Evolutionary conservation across 306 rosid species (phyloP), one percentile per base, ranked within the genome.

Genomic region (Aeschynomene evenia): DNA sequence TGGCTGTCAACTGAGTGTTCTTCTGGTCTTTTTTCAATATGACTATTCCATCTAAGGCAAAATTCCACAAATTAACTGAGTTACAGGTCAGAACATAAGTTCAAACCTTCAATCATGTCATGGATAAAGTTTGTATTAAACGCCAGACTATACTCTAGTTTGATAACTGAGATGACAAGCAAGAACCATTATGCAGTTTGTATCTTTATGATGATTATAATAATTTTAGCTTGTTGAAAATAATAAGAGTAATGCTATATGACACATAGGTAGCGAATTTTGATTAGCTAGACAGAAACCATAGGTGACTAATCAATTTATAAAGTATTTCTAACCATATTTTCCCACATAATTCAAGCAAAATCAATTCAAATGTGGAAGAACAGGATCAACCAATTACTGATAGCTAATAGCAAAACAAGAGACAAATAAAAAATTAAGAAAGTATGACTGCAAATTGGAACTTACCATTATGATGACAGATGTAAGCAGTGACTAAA

Each of bases 401-500:
- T 33, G 37, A 24, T 15, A 58, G 11, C 23, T 16, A 18, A 31
- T 58, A 8, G 16, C 13, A 20, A 39, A 2, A 10, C 11, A 9
- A 37, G 43, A 9, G 43, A 67, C n/a, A n/a, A n/a, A n/a, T n/a
- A n/a, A n/a, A n/a, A n/a, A n/a, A n/a, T n/a, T n/a, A n/a, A n/a
- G n/a, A n/a, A n/a, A n/a, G n/a, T n/a, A n/a, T n/a, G n/a, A n/a
- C n/a, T n/a, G n/a, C n/a, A n/a, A n/a, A n/a, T n/a, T 18, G 26
- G 33, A 42, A 37, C 87, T 79, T 71, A 88, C 91, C 70, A 66
- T 88, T 85, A 52, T 85, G 87, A 63, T 85, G 91, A 68, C 89
- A 88, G 69, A 85, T 88, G 73, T 85, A 88, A 40, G 94, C 83
- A 31, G 89, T 88, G 76, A 88, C 89, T 11, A 88, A 80, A 72